phyloP scores from a whole-genome alignment of 352 stramenopile genomes.

The Globisporangium rhizosaccharum region DNA sequence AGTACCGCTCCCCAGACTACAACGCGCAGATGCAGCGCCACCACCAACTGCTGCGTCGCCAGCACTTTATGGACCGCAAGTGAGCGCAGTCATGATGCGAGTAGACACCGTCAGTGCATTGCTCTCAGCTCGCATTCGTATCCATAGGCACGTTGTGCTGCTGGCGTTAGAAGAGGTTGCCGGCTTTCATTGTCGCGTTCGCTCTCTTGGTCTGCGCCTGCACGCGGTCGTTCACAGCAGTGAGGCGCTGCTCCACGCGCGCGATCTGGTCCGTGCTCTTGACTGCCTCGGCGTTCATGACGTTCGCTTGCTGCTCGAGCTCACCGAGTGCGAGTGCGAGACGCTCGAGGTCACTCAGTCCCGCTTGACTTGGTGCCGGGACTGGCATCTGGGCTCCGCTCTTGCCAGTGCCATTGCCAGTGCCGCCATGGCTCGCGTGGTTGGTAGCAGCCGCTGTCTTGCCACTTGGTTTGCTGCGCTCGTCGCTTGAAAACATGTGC shows the following conservation, averaged over 20 bases:
- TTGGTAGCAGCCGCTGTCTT: too few relatives aligned
- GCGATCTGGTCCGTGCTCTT: slow-evolving; percentile 71
- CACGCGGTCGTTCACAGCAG: slow-evolving; percentile 58
- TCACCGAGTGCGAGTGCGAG: slow-evolving; percentile 55
- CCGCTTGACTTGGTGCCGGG: slow-evolving; percentile 1
- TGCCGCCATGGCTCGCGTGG: neutral
- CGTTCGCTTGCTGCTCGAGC: slow-evolving; percentile 62
- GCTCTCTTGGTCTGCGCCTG: slow-evolving; percentile 67
- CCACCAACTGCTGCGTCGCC: slow-evolving; percentile 68
- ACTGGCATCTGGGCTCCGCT: neutral
- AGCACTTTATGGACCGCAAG: slow-evolving; percentile 86
- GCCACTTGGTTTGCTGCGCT: slow-evolving; percentile 14
- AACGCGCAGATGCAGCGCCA: slow-evolving; percentile 66
- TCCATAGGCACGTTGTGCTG: neutral
- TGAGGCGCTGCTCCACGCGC: slow-evolving; percentile 62
- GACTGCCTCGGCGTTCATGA: slow-evolving; percentile 59
- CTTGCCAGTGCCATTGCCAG: neutral
- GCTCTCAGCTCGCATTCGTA: neutral
- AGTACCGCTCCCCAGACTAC: slow-evolving; percentile 70
- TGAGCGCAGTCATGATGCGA: slow-evolving; percentile 18
- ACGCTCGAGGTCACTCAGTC: slow-evolving; percentile 52
- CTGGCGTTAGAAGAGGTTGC: slow-evolving; percentile 32
- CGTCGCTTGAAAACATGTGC: slow-evolving; percentile 59
- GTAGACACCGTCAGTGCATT: neutral
- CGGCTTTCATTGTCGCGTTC: slow-evolving; percentile 30